phyloP scores from a whole-genome alignment of 768 basidiomycete species.

The Tricholoma sp. region DNA sequence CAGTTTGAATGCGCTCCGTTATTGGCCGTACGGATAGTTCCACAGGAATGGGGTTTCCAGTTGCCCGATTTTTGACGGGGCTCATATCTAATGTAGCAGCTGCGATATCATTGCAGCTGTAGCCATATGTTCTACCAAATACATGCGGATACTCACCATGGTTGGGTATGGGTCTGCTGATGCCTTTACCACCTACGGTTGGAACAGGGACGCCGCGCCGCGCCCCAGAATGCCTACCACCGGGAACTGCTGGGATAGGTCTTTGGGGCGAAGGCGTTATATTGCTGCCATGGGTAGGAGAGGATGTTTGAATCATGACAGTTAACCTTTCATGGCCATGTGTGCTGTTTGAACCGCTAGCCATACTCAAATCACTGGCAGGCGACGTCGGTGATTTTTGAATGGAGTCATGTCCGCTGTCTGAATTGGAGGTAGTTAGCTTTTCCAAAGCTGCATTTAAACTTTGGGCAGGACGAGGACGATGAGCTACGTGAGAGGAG shows the following conservation, averaged over 20 bases:
- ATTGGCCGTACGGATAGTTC: constrained; percentile 29
- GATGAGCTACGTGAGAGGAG: constrained; percentile 49
- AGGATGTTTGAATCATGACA: constrained; percentile 21
- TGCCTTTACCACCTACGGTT: constrained; percentile 55
- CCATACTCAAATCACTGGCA: constrained; percentile 18
- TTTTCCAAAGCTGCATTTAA: constrained; percentile 69
- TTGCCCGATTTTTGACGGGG: constrained; percentile 62
- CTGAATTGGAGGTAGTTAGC: constrained; percentile 42
- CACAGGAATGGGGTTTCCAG: constrained; percentile 60
- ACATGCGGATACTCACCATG: constrained; percentile 42
- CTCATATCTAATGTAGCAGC: constrained; percentile 72
- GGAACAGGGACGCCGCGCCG: constrained; percentile 33
- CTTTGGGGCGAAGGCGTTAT: constrained; percentile 40
- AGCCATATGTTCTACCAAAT: background rate
- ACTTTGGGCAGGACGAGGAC: constrained; percentile 60
- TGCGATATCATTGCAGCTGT: constrained; percentile 17
- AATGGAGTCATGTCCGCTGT: constrained; percentile 29
- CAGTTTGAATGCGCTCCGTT: constrained; percentile 24
- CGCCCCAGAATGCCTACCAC: constrained; percentile 26
- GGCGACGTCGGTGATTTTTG: constrained; percentile 21
- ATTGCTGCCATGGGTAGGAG: constrained; percentile 23
- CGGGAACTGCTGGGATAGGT: constrained; percentile 35
- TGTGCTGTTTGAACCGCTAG: constrained; percentile 13
- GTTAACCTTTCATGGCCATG: constrained; percentile 17
- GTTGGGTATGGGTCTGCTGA: constrained; percentile 66